Evolutionary conservation across 768 basidiomycete species (phyloP).

Genomic region (Calocybe indica): DNA sequence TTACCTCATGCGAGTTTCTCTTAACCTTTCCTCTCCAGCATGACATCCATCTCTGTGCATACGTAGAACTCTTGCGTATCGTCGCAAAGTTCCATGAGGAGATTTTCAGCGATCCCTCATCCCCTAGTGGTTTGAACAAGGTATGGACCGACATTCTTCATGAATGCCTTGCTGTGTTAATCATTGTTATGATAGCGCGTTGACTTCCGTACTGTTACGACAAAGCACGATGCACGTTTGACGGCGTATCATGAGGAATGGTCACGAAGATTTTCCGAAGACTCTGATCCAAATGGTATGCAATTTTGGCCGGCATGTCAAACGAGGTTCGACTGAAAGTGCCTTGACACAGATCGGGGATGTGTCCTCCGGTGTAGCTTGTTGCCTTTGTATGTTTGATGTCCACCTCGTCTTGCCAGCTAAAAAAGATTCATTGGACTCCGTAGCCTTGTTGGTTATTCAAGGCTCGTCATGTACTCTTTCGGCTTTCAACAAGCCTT

Average conservation of each 20-base stretch:
- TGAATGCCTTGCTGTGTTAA: conserved; percentile 4
- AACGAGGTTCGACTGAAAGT: conserved; percentile 1
- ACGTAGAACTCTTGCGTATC: conserved; percentile 63
- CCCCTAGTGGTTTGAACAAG: conserved; percentile 67
- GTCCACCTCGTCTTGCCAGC: background rate
- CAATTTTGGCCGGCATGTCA: background rate
- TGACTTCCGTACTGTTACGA: conserved; percentile 62
- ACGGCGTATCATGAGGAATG: conserved; percentile 62
- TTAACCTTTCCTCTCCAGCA: conserved; percentile 34
- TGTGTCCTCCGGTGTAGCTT: conserved; percentile 58
- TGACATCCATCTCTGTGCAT: conserved; percentile 71
- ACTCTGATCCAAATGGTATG: conserved; percentile 54
- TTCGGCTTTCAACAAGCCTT: conserved; percentile 84
- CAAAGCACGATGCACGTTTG: conserved; percentile 52
- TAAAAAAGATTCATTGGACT: conserved; percentile 6
- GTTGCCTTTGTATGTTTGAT: conserved; percentile 64
- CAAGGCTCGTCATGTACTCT: conserved; percentile 80
- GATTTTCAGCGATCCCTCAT: conserved; percentile 64
- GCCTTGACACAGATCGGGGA: conserved; percentile 39
- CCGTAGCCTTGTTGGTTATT: conserved; percentile 65
- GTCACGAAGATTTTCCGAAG: conserved; percentile 49
- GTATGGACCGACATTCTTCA: conserved; percentile 22
- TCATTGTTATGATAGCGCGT: conserved; percentile 37
- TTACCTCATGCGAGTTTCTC: background rate
- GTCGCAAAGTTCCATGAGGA: conserved; percentile 72